Percentiles rank a stretch among this genome's conserved stretches.
These are phyloP conservation scores for Amanita rubescens DNA, from an alignment of 768 basidiomycete genomes.

Conservation along the genomic window DNA sequence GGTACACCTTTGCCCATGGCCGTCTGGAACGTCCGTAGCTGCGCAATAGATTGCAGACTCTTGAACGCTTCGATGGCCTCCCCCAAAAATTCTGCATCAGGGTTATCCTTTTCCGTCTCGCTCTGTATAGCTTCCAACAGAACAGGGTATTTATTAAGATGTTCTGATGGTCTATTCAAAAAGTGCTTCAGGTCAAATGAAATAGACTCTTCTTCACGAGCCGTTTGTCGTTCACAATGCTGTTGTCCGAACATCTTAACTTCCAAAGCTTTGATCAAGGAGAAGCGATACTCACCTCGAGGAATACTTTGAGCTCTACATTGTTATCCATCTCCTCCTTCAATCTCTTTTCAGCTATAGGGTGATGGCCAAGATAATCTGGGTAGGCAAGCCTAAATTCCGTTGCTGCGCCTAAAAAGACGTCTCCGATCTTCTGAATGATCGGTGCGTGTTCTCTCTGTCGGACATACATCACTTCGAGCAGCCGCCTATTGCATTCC, in stretches of 20 bases:
- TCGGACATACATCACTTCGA: constrained; percentile 81
- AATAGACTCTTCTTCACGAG: constrained; percentile 26
- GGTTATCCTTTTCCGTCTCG: constrained; percentile 73
- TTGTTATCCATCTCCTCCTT: constrained; percentile 84
- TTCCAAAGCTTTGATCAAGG: not conserved
- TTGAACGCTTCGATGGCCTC: constrained; percentile 81
- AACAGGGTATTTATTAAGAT: constrained; percentile 83
- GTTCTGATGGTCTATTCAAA: constrained; percentile 71
- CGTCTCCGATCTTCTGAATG: constrained; percentile 80
- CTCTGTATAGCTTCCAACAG: constrained; percentile 81
- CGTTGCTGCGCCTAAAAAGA: constrained; percentile 79
- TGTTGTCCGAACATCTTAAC: constrained; percentile 12
- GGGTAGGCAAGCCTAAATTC: constrained; percentile 86
- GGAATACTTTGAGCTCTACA: constrained; percentile 72
- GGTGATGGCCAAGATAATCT: constrained; percentile 77
- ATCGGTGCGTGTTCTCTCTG: constrained; percentile 82
- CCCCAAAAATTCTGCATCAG: constrained; percentile 73
- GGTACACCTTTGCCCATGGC: constrained; percentile 79
- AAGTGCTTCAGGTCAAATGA: constrained; percentile 70
- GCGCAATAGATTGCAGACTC: constrained; percentile 71
- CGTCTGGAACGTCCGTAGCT: constrained; percentile 83
- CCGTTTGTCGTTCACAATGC: constrained; percentile 38
- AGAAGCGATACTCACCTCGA: constrained; percentile 54
- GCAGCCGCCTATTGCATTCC: constrained; percentile 67
- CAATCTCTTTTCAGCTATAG: constrained; percentile 77